Percentiles rank a stretch among this genome's conserved stretches.
phyloP scores from a whole-genome alignment of 441 rosid species.

The Kokia cookei region DNA sequence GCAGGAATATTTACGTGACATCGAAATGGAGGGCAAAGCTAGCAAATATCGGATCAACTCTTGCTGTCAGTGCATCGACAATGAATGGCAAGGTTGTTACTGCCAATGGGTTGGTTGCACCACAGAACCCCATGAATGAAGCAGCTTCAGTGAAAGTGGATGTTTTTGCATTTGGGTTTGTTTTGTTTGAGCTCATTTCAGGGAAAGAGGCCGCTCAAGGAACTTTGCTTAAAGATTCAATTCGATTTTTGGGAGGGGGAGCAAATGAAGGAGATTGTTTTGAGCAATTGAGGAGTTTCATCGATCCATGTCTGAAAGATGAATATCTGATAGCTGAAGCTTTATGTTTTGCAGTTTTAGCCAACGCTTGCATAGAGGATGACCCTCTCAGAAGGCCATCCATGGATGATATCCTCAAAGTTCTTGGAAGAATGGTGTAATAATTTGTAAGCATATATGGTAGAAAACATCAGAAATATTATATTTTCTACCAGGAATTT shows the following conservation, averaged over 20 bases:
- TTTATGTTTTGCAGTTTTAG: constrained; percentile 51
- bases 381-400: constrained; percentile 55
- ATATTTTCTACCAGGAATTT: neutral
- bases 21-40: constrained; percentile 51
- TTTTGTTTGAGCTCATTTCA: constrained; percentile 51
- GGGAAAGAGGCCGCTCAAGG: constrained; percentile 34
- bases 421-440: constrained; percentile 42
- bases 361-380: constrained; percentile 55
- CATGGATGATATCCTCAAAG: constrained; percentile 48
- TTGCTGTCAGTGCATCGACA: constrained; percentile 1
- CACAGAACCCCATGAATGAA: constrained; percentile 16
- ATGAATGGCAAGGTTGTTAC: neutral
- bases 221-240: constrained; percentile 27
- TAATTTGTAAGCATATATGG: neutral
- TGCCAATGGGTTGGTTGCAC: constrained; percentile 18
- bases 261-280: constrained; percentile 44
- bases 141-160: constrained; percentile 34
- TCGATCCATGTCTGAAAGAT: constrained; percentile 46
- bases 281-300: constrained; percentile 43
- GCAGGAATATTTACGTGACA: constrained; percentile 32
- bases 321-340: constrained; percentile 52
- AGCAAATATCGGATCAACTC: constrained; percentile 23
- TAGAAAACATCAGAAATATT: neutral
- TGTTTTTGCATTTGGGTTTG: constrained; percentile 41
- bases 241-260: constrained; percentile 36